Conservation (phyloP, 805 yeast species). For the Ogataea paradorogensis region DNA sequence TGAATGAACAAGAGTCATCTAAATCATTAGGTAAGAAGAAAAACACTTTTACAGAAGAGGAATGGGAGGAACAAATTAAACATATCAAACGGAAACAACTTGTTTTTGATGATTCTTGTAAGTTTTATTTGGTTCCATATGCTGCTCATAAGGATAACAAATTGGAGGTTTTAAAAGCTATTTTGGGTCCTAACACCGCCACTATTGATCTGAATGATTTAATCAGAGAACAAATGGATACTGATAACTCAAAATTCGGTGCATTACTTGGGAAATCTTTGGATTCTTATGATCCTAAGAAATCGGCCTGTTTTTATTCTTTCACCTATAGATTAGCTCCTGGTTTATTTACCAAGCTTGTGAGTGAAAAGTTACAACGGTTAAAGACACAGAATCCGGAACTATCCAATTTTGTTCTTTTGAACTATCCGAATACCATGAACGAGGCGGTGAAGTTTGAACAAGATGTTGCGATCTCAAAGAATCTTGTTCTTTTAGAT, state of each 20-base stretch:
- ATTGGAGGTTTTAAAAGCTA: constrained; percentile 10
- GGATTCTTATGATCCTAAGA: constrained; percentile 26
- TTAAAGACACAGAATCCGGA: constrained; percentile 27
- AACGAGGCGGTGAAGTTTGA: constrained; percentile 72
- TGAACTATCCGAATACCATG: constrained; percentile 59
- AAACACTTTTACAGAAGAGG: constrained; percentile 46
- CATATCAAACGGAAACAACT: constrained; percentile 31
- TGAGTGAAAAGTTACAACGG: constrained; percentile 36
- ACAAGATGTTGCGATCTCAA: constrained; percentile 56
- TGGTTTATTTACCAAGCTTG: constrained; percentile 51
- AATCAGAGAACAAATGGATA: constrained; percentile 43
- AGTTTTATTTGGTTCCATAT: constrained; percentile 32
- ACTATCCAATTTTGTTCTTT: constrained; percentile 47
- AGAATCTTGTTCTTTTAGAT: constrained; percentile 36
- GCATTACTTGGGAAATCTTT: constrained; percentile 47
- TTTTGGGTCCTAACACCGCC: constrained; percentile 28
- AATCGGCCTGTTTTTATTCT: constrained; percentile 27
- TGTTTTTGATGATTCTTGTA: constrained; percentile 22
- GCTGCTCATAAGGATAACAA: constrained; percentile 20
- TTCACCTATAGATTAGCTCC: constrained; percentile 34
- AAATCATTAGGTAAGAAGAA: constrained; percentile 30
- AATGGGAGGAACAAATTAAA: constrained; percentile 41
- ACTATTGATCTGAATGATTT: constrained; percentile 51
- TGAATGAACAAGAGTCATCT: constrained; percentile 32
- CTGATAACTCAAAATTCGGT: constrained; percentile 46